phyloP scores from a whole-genome alignment of 352 stramenopile species.

The Phytopythium delawarense region DNA sequence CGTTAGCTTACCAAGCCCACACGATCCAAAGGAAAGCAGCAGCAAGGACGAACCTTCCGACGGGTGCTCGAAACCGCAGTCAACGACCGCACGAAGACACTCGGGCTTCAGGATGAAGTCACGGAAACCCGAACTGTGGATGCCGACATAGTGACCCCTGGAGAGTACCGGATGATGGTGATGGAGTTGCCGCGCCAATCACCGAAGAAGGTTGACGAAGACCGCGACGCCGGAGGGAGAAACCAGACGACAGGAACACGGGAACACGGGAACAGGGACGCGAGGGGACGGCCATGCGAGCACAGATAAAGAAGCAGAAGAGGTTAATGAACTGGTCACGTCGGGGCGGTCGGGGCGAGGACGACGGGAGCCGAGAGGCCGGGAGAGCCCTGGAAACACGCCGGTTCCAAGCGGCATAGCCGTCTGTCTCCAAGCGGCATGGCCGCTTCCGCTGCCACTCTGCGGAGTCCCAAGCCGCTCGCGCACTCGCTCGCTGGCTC shows the following conservation, averaged over 20 bases:
- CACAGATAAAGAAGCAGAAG: constrained; percentile 81
- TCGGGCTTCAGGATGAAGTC: constrained; percentile 99
- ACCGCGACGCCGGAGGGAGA: constrained; percentile 5
- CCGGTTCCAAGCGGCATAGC: neutral
- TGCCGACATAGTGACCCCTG: constrained; percentile 99
- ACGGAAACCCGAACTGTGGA: constrained; percentile 99
- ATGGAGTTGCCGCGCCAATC: neutral
- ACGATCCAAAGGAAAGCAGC: neutral
- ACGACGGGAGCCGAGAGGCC: constrained; percentile 1
- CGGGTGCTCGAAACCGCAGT: constrained; percentile 99
- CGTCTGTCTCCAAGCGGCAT: neutral
- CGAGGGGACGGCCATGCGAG: constrained; percentile 17
- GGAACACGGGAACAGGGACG: neutral
- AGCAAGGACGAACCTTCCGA: constrained; percentile 89
- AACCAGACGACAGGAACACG: neutral
- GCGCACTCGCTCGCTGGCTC: constrained; percentile 9
- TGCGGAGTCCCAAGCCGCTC: constrained; percentile 1
- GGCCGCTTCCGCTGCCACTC: constrained; percentile 1
- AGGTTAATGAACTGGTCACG: constrained; percentile 61
- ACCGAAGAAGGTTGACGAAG: constrained; percentile 14
- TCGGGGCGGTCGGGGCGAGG: constrained; percentile 5
- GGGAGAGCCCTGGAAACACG: neutral
- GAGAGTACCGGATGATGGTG: constrained; percentile 8
- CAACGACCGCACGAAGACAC: constrained; percentile 96
- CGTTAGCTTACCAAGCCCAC: neutral